phyloP scores from a whole-genome alignment of 768 basidiomycete genomes.

The Polyporus arcularius region DNA sequence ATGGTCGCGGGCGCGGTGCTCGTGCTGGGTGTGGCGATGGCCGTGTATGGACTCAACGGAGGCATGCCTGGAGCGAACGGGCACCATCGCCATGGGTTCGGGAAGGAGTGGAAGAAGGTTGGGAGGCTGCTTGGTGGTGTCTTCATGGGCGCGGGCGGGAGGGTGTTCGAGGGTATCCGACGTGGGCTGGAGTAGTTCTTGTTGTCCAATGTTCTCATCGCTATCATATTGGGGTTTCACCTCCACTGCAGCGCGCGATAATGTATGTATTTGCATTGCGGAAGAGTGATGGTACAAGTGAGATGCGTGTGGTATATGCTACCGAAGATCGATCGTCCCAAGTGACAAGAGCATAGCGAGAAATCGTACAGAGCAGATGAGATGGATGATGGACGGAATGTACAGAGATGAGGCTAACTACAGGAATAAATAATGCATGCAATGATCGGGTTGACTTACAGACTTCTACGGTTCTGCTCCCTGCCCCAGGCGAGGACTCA shows the following conservation, averaged over 20 bases:
- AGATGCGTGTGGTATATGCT: background rate
- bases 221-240: background rate
- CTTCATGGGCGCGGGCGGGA: slow-evolving; percentile 25
- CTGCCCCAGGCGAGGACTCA: background rate
- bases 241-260: background rate
- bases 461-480: background rate
- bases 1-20: slow-evolving; percentile 68
- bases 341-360: background rate
- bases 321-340: background rate
- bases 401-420: background rate
- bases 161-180: slow-evolving; percentile 25
- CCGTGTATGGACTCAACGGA: slow-evolving; percentile 34
- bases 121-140: slow-evolving; percentile 25
- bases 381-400: no score
- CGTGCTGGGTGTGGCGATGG: slow-evolving; percentile 70
- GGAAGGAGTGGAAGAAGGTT: slow-evolving; percentile 25
- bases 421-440: background rate
- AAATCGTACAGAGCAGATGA: background rate
- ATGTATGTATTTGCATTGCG: background rate
- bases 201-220: background rate
- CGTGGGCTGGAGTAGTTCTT: background rate
- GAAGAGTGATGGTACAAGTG: background rate
- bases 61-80: slow-evolving; percentile 14
- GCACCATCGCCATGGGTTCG: slow-evolving; percentile 18
- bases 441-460: background rate